These are phyloP conservation scores for Hymenoscyphus scutula DNA, from an alignment of 2,329 filamentous ascomycete species.

Conservation along the genomic window DNA sequence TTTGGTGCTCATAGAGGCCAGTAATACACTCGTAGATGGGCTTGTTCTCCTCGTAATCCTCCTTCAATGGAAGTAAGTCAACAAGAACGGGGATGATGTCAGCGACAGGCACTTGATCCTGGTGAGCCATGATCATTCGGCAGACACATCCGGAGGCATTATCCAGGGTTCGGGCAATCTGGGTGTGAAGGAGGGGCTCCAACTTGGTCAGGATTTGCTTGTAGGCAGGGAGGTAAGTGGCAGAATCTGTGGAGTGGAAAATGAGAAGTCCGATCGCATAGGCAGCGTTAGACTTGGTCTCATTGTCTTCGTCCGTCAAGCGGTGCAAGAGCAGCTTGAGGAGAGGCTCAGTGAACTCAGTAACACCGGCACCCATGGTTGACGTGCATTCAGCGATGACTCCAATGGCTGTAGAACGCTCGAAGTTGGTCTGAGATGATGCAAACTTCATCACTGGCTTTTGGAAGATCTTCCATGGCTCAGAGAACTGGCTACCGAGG, in stretches of 20 bases:
- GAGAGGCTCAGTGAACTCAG: constrained; percentile 73
- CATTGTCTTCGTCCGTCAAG: constrained; percentile 81
- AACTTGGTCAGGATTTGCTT: constrained; percentile 78
- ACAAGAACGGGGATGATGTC: constrained; percentile 82
- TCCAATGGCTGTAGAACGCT: constrained; percentile 87
- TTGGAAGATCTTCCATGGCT: constrained; percentile 95
- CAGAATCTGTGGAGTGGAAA: constrained; percentile 70
- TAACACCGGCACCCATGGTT: constrained; percentile 78
- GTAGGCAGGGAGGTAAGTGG: constrained; percentile 71
- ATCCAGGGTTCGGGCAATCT: constrained; percentile 80
- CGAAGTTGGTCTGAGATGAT: constrained; percentile 78
- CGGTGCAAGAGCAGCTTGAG: constrained; percentile 82
- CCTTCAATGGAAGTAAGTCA: constrained; percentile 77
- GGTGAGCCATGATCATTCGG: constrained; percentile 87
- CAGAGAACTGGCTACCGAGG: constrained; percentile 75
- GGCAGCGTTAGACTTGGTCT: constrained; percentile 92
- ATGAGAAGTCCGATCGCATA: constrained; percentile 87
- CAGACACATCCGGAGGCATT: constrained; percentile 90
- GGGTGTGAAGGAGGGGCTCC: constrained; percentile 76
- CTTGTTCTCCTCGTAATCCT: constrained; percentile 95
- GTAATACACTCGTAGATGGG: constrained; percentile 89
- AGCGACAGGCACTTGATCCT: constrained; percentile 74
- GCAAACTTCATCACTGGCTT: constrained; percentile 87
- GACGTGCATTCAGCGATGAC: constrained; percentile 88
- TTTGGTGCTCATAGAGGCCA: constrained; percentile 70